Conservation (phyloP, 306 rosid species). For the Lathyrus oleraceus region DNA sequence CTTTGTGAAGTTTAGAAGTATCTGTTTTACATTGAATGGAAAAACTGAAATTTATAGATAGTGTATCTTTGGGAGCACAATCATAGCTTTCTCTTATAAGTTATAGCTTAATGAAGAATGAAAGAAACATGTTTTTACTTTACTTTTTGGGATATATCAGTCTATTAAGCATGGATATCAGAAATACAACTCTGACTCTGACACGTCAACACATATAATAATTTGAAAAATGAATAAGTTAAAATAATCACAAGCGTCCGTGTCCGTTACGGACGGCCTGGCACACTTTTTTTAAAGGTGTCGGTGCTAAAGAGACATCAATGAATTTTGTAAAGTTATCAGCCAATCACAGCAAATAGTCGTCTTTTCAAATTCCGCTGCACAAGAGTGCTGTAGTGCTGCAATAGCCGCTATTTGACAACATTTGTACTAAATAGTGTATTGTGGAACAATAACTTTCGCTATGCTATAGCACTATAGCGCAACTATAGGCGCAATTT, state of each 20-base stretch:
- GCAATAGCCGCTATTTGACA: background rate
- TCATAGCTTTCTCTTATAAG: background rate
- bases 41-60: background rate
- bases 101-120: conserved; percentile 22
- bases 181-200: too few species aligned
- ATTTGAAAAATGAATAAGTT: too few species aligned
- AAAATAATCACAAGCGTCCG: too few species aligned
- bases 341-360: background rate
- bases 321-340: background rate
- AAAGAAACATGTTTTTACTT: background rate
- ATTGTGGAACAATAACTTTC: background rate
- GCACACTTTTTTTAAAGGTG: too few species aligned
- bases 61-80: conserved; percentile 14
- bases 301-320: background rate
- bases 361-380: background rate
- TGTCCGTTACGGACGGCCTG: too few species aligned
- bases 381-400: background rate
- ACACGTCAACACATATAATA: too few species aligned
- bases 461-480: background rate
- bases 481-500: background rate
- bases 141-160: background rate
- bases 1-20: background rate
- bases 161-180: too few species aligned
- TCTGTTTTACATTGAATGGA: background rate
- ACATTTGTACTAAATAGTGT: background rate